Evolutionary conservation across 352 stramenopile species (phyloP).

Genomic region (Pythium rhizo-oryzae): DNA sequence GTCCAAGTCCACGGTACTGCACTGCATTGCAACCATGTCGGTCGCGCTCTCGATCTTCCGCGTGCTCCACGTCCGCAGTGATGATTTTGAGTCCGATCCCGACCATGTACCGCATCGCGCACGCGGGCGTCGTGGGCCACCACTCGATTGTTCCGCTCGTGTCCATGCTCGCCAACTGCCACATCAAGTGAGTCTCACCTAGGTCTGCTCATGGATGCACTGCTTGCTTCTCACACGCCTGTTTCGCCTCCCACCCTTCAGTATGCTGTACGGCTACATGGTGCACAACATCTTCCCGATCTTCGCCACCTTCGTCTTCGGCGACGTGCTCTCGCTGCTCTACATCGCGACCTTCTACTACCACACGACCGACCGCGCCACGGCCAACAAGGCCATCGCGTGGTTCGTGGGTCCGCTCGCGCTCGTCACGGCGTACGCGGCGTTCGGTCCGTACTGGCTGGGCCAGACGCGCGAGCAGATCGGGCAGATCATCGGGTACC

Average conservation of each 20-base stretch:
- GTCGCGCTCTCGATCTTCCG: slow-evolving; percentile 20
- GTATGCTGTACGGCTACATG: slow-evolving; percentile 46
- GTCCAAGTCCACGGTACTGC: no score
- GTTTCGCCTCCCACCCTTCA: background rate
- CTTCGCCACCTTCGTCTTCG: slow-evolving; percentile 50
- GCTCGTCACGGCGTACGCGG: slow-evolving; percentile 40
- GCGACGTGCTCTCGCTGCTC: slow-evolving; percentile 35
- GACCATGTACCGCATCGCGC: slow-evolving; percentile 36
- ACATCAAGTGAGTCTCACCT: slow-evolving; percentile 22
- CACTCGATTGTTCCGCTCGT: slow-evolving; percentile 40
- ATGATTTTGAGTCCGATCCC: slow-evolving; percentile 49
- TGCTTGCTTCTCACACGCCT: no score
- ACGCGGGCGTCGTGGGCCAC: slow-evolving; percentile 32
- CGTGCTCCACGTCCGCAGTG: slow-evolving; percentile 27
- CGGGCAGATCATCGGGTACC: slow-evolving; percentile 39
- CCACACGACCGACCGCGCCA: slow-evolving; percentile 33
- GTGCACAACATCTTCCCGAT: slow-evolving; percentile 47
- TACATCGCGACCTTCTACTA: slow-evolving; percentile 59
- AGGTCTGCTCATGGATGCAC: no score
- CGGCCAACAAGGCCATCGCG: slow-evolving; percentile 38
- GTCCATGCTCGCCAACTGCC: slow-evolving; percentile 38
- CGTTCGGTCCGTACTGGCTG: slow-evolving; percentile 33
- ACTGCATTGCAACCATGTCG: no score
- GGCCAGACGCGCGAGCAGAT: slow-evolving; percentile 31
- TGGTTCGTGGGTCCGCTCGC: slow-evolving; percentile 31